A percentile compares a stretch with the other conserved stretches of the same genome.
Conservation (phyloP, 768 basidiomycete species). For the Gyrodon lividus region DNA sequence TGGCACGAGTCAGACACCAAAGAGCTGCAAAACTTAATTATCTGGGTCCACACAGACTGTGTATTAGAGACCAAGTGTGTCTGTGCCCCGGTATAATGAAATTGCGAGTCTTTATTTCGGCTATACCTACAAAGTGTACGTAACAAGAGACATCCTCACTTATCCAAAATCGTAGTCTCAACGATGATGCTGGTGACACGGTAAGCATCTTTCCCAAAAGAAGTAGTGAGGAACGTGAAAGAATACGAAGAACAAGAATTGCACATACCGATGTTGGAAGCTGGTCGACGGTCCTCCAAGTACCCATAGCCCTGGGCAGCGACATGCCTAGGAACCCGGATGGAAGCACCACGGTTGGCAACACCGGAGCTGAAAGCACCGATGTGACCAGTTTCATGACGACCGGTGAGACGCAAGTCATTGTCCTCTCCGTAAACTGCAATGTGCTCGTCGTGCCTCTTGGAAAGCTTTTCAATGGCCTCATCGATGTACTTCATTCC, state of each 20-base stretch:
- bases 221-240: constrained; percentile 2
- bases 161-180: constrained; percentile 79
- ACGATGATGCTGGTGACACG: constrained; percentile 88
- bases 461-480: constrained; percentile 90
- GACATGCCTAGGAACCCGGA: constrained; percentile 94
- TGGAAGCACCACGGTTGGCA: constrained; percentile 95
- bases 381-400: constrained; percentile 97
- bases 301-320: constrained; percentile 92
- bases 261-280: constrained; percentile 92
- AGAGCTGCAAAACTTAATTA: not conserved
- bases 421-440: constrained; percentile 98
- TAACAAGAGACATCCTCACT: constrained; percentile 35
- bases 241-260: constrained; percentile 1
- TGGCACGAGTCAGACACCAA: not conserved
- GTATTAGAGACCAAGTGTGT: not conserved
- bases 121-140: constrained; percentile 12
- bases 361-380: constrained; percentile 89
- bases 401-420: constrained; percentile 91
- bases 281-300: constrained; percentile 94
- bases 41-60: not conserved
- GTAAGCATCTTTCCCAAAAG: constrained; percentile 72
- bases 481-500: constrained; percentile 91
- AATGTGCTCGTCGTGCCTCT: constrained; percentile 92
- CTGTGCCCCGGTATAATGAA: too few species aligned
- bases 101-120: too few species aligned